Conservation (phyloP, 2,329 filamentous ascomycete genomes). For the Clonostachys sp. region DNA sequence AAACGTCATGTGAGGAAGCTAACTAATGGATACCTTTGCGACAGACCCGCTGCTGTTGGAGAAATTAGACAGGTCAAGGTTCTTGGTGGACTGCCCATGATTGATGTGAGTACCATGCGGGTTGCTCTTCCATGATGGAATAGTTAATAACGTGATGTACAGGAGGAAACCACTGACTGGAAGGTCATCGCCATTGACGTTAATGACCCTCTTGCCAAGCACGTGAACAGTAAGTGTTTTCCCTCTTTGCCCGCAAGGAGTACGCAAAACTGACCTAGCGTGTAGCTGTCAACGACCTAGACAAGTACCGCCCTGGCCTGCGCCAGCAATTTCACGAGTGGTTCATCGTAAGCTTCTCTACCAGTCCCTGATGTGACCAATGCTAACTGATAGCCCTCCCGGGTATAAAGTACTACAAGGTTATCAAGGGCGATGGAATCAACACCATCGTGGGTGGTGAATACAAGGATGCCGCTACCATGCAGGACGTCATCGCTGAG, state of each 20-base stretch:
- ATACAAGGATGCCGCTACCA: constrained; percentile 26
- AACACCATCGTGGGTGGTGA: constrained; percentile 27
- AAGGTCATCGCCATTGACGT: constrained; percentile 32
- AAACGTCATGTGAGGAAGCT: too few relatives aligned
- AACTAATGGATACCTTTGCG: background rate
- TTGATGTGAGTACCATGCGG: constrained; percentile 19
- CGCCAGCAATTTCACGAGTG: constrained; percentile 26
- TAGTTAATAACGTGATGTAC: background rate
- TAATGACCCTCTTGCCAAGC: constrained; percentile 26
- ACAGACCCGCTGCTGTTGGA: constrained; percentile 21
- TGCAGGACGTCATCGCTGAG: constrained; percentile 20
- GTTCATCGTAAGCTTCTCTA: constrained; percentile 23
- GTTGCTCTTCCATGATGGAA: background rate
- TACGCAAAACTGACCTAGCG: constrained; percentile 4
- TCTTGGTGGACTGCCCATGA: constrained; percentile 29
- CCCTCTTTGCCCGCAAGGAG: fast-evolving
- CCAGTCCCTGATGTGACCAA: background rate
- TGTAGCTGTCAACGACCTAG: constrained; percentile 26
- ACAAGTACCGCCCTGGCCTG: constrained; percentile 29
- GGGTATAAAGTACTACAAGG: constrained; percentile 28
- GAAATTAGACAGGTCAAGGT: constrained; percentile 36
- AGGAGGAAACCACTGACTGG: constrained; percentile 32
- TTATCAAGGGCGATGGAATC: constrained; percentile 24
- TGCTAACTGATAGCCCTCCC: background rate
- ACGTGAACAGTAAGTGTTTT: constrained; percentile 22